Evolutionary conservation across 225 moss, liverwort and hornwort genomes (phyloP).

Genomic region (Straminergon stramineum): DNA sequence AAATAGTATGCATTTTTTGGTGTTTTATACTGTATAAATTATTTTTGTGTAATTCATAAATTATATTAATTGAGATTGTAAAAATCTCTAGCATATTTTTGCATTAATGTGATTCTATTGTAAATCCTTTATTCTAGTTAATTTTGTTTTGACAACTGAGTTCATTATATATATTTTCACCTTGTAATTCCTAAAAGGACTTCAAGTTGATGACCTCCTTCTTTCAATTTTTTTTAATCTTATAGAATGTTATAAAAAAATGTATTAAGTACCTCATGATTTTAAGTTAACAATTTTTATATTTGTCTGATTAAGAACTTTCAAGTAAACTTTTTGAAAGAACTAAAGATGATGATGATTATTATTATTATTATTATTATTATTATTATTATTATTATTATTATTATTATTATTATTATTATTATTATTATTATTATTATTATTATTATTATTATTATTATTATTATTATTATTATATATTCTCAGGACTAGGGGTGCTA

Average conservation of each 20-base stretch:
- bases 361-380: too few relatives aligned
- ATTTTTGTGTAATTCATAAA: accelerated
- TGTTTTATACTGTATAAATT: neutral
- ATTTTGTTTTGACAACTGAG: neutral
- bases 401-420: too few relatives aligned
- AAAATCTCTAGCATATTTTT: too few relatives aligned
- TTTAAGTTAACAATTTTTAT: neutral
- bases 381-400: too few relatives aligned
- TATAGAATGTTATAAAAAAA: neutral
- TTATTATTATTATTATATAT: too few relatives aligned
- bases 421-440: too few relatives aligned
- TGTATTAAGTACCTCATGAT: neutral
- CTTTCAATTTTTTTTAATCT: neutral
- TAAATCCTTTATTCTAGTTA: neutral
- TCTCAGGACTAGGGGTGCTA: too few relatives aligned
- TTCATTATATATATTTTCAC: neutral
- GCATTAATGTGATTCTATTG: neutral
- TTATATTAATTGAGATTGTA: too few relatives aligned
- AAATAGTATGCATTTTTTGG: neutral
- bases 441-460: too few relatives aligned
- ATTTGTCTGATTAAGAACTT: neutral
- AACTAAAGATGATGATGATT: too few relatives aligned
- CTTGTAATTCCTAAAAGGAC: neutral
- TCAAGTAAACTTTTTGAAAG: neutral
- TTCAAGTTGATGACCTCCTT: neutral